Conservation (phyloP, 2,329 filamentous ascomycete species). For the Pseudogymnoascus sp. region DNA sequence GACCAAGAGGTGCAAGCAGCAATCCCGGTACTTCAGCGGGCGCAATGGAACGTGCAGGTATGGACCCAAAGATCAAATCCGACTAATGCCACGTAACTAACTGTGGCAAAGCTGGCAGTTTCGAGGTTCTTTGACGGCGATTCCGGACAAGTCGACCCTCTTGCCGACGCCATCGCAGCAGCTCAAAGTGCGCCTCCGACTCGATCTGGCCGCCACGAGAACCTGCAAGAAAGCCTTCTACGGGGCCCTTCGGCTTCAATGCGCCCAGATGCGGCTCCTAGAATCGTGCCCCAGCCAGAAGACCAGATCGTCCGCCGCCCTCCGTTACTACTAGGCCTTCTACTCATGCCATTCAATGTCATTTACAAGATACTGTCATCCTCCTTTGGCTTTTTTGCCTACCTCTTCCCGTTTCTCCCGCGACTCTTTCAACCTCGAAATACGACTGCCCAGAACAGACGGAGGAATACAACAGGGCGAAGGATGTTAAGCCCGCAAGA, state of each 20-base stretch:
- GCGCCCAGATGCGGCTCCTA: constrained; percentile 61
- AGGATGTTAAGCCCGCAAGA: constrained; percentile 76
- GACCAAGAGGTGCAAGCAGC: constrained; percentile 71
- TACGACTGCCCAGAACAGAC: constrained; percentile 45
- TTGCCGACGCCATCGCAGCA: constrained; percentile 62
- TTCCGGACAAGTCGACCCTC: constrained; percentile 55
- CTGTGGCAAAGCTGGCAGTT: constrained; percentile 66
- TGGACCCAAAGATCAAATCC: constrained; percentile 13
- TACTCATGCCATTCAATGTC: constrained; percentile 74
- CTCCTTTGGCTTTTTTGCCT: constrained; percentile 63
- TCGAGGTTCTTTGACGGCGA: constrained; percentile 98
- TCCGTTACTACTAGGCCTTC: constrained; percentile 64
- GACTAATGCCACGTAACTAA: constrained; percentile 17
- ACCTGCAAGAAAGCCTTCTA: constrained; percentile 54
- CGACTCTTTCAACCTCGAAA: constrained; percentile 48
- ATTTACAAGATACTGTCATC: constrained; percentile 64
- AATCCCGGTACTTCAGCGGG: constrained; percentile 68
- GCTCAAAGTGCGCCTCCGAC: constrained; percentile 53
- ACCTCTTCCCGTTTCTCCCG: constrained; percentile 73
- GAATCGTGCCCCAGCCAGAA: constrained; percentile 70
- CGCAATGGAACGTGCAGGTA: constrained; percentile 94
- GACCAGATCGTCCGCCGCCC: constrained; percentile 58
- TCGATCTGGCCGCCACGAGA: constrained; percentile 59
- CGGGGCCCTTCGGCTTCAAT: constrained; percentile 28
- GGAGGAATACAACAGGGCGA: constrained; percentile 57